Conservation (phyloP, 768 basidiomycete species). For the Kwoniella mangroviensis region DNA sequence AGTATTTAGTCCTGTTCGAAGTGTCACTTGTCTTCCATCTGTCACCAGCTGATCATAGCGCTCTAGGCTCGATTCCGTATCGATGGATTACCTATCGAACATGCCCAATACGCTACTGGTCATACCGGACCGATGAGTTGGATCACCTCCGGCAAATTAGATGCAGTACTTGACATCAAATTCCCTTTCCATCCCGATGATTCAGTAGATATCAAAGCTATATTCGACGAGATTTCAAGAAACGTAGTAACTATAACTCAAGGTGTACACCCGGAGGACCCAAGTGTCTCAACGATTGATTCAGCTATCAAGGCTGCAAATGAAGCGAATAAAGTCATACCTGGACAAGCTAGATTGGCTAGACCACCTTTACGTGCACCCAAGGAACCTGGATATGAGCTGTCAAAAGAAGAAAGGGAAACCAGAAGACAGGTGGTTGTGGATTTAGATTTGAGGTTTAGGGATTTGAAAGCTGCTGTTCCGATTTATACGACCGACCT, state of each 20-base stretch:
- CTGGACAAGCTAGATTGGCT: constrained; percentile 82
- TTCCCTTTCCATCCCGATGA: constrained; percentile 83
- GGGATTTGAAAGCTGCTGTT: constrained; percentile 92
- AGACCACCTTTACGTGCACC: constrained; percentile 84
- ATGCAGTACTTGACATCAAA: constrained; percentile 96
- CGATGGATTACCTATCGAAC: constrained; percentile 95
- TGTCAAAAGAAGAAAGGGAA: constrained; percentile 34
- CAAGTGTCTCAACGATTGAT: constrained; percentile 27
- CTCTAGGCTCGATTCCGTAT: constrained; percentile 88
- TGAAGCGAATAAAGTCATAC: constrained; percentile 66
- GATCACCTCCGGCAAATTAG: constrained; percentile 96
- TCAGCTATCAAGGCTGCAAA: constrained; percentile 30
- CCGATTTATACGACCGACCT: constrained; percentile 88
- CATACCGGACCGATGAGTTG: constrained; percentile 88
- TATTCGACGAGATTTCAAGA: constrained; percentile 88
- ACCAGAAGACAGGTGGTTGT: constrained; percentile 61
- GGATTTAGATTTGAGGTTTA: constrained; percentile 91
- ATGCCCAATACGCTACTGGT: constrained; percentile 81
- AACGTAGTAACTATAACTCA: constrained; percentile 66
- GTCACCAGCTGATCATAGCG: not conserved
- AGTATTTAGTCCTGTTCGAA: constrained; percentile 30
- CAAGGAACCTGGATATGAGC: constrained; percentile 38
- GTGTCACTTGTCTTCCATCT: constrained; percentile 6
- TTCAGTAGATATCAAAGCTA: constrained; percentile 71
- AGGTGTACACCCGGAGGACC: constrained; percentile 43